Conservation (phyloP, 768 basidiomycete species). For the Amyloporia xantha region DNA sequence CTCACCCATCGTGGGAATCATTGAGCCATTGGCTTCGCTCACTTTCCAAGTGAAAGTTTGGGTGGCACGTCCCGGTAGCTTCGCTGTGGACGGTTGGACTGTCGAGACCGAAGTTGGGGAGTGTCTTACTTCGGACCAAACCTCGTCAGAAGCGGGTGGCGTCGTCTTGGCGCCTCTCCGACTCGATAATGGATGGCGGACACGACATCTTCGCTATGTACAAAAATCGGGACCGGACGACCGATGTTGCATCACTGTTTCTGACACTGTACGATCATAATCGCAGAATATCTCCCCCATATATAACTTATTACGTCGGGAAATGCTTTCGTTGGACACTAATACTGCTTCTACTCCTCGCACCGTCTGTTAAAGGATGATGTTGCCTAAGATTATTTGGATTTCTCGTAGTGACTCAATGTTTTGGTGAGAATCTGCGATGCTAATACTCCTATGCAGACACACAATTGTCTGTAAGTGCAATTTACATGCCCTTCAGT, state of each 20-base stretch:
- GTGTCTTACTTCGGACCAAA: too few relatives aligned
- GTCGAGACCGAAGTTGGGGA: conserved; percentile 61
- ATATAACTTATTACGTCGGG: too few relatives aligned
- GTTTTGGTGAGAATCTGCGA: too few relatives aligned
- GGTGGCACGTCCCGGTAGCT: conserved; percentile 56
- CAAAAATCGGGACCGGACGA: conserved; percentile 28
- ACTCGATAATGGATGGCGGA: conserved; percentile 23
- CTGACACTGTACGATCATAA: conserved; percentile 15
- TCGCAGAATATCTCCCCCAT: conserved; percentile 1
- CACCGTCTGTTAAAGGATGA: too few relatives aligned
- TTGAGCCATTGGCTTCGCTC: conserved; percentile 43
- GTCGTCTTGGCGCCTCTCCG: not conserved
- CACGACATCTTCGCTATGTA: conserved; percentile 32
- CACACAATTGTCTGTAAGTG: too few relatives aligned
- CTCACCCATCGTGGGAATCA: conserved; percentile 55
- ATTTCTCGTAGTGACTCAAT: too few relatives aligned
- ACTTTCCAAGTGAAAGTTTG: conserved; percentile 48
- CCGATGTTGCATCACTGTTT: conserved; percentile 30
- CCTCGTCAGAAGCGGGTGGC: conserved; percentile 7
- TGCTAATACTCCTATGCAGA: too few relatives aligned
- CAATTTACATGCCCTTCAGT: too few relatives aligned
- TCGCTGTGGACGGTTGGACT: conserved; percentile 61
- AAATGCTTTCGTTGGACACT: too few relatives aligned
- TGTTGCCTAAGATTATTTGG: too few relatives aligned
- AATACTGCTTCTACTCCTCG: too few relatives aligned